Conservation (phyloP, 2,329 filamentous ascomycete species). For the Orbilia quercus region DNA sequence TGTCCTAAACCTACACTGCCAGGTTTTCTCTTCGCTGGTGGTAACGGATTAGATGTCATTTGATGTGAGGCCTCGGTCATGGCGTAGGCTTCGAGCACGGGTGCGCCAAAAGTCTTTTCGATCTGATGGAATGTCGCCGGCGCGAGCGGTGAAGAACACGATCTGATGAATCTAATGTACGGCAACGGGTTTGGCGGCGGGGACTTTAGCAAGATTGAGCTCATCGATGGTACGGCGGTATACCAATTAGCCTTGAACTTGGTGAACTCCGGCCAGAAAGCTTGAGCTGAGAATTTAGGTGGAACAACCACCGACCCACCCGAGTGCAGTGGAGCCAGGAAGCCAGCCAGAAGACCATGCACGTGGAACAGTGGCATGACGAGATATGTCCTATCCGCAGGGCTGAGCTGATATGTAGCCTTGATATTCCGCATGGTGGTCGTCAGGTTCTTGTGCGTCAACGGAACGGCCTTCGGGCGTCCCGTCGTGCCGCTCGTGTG, state of each 20-base stretch:
- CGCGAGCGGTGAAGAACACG: constrained; percentile 84
- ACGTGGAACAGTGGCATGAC: constrained; percentile 90
- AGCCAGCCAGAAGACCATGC: constrained; percentile 84
- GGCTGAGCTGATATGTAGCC: constrained; percentile 77
- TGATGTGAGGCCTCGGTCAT: constrained; percentile 92
- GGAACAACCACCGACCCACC: constrained; percentile 84
- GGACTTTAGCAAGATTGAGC: constrained; percentile 84
- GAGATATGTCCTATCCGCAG: constrained; percentile 80
- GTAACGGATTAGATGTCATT: constrained; percentile 81
- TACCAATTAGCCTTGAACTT: constrained; percentile 86
- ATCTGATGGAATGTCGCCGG: constrained; percentile 84
- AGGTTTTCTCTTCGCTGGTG: constrained; percentile 78
- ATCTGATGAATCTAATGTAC: constrained; percentile 84
- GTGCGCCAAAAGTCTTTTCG: constrained; percentile 78
- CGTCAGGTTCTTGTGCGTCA: constrained; percentile 83
- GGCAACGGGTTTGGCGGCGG: constrained; percentile 76
- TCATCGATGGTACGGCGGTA: constrained; percentile 88
- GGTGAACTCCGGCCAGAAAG: constrained; percentile 84
- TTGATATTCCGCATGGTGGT: constrained; percentile 87
- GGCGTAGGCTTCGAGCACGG: constrained; percentile 88
- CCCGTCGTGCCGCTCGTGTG: constrained; percentile 89
- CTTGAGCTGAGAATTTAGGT: constrained; percentile 79
- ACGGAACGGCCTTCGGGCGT: constrained; percentile 83
- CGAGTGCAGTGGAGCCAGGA: constrained; percentile 79
- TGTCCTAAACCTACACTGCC: constrained; percentile 85